These are phyloP conservation scores for Fraxinus baroniana DNA, from an alignment of 305 asterid species.

Conservation along the genomic window DNA sequence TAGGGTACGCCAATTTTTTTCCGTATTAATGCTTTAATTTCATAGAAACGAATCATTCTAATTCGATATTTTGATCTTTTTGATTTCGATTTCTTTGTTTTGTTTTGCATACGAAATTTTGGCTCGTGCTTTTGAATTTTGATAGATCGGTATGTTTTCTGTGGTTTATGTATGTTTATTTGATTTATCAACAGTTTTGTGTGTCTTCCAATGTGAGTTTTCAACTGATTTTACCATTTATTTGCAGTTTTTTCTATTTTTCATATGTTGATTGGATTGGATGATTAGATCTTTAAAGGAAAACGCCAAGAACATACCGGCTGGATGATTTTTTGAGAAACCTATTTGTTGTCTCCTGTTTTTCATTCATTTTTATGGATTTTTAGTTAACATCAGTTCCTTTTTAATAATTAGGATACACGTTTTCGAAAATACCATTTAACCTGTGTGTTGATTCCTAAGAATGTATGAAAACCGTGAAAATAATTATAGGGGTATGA, in stretches of 20 bases:
- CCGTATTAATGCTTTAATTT: not conserved
- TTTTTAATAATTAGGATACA: not conserved
- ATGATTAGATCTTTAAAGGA: not conserved
- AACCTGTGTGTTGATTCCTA: not conserved
- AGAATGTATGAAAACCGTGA: not conserved
- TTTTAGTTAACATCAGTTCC: not conserved
- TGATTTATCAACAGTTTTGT: not conserved
- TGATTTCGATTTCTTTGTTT: not conserved
- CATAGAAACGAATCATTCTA: not conserved
- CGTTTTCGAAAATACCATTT: not conserved
- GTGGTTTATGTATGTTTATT: not conserved
- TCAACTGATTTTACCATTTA: not conserved
- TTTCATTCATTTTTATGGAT: not conserved
- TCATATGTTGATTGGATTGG: not conserved
- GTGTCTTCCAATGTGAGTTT: not conserved
- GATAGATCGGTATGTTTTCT: not conserved
- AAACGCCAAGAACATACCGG: not conserved
- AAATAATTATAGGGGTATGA: not conserved
- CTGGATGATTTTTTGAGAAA: not conserved
- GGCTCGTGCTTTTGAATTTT: not conserved
- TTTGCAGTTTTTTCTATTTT: not conserved
- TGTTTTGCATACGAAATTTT: not conserved
- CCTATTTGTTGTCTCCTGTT: not conserved
- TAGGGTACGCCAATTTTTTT: not conserved
- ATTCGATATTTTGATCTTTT: not conserved